Evolutionary conservation across 225 moss, liverwort and hornwort genomes (phyloP).

Genomic region (Polytrichum formosum): DNA sequence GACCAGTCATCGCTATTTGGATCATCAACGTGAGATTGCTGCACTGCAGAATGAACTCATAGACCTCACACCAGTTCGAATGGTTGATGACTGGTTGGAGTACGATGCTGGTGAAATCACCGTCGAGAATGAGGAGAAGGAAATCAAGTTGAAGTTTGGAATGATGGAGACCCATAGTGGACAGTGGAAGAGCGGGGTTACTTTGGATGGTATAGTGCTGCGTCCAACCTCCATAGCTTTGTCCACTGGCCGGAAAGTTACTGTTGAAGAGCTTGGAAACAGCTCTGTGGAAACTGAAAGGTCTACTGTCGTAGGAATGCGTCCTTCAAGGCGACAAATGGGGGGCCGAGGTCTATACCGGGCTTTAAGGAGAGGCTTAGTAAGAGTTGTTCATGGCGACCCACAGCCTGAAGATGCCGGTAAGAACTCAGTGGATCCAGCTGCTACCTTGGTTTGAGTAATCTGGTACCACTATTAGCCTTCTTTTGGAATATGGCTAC

Average conservation of each 20-base stretch:
- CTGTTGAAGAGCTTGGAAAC: conserved; percentile 7
- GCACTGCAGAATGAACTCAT: conserved; percentile 6
- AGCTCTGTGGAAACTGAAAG: neutral
- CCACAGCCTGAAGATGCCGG: neutral
- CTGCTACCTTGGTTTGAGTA: too few relatives aligned
- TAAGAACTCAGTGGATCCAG: neutral
- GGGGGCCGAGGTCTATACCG: neutral
- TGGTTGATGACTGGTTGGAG: conserved; percentile 32
- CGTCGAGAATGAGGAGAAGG: conserved; percentile 9
- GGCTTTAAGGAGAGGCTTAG: neutral
- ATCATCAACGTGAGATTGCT: neutral
- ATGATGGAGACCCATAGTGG: conserved; percentile 34
- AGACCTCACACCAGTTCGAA: conserved; percentile 29
- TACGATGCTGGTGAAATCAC: conserved; percentile 35
- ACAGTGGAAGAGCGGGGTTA: conserved; percentile 13
- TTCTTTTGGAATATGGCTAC: neutral
- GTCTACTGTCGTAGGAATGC: neutral
- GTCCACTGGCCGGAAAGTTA: conserved; percentile 16
- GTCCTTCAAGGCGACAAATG: neutral
- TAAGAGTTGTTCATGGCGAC: neutral
- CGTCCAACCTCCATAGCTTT: conserved; percentile 24
- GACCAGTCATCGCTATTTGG: conserved; percentile 26
- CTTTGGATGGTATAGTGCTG: conserved; percentile 29
- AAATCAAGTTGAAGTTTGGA: conserved; percentile 11
- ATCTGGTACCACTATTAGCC: neutral